A percentile compares a stretch with the other conserved stretches of the same genome.
These are phyloP conservation scores for Buxus sempervirens DNA, from an alignment of 164 flowering plant species.

Conservation along the genomic window DNA sequence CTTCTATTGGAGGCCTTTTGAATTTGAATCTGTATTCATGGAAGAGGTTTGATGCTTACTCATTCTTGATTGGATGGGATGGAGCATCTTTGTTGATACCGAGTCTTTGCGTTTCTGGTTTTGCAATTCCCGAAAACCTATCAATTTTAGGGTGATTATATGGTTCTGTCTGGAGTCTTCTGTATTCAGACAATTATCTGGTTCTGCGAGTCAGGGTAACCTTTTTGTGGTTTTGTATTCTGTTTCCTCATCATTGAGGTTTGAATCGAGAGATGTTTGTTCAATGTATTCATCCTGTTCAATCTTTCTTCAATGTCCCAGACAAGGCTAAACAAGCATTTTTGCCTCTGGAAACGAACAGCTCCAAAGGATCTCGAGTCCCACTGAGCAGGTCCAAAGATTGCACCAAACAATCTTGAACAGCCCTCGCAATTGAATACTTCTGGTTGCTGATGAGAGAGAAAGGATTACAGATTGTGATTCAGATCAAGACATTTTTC, in stretches of 20 bases:
- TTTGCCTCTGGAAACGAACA: slow-evolving; percentile 62
- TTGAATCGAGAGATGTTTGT: slow-evolving; percentile 1
- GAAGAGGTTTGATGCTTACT: background rate
- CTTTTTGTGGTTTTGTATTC: background rate
- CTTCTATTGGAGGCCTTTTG: background rate
- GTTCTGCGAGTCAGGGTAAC: background rate
- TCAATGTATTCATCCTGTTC: slow-evolving; percentile 65
- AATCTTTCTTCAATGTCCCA: slow-evolving; percentile 63
- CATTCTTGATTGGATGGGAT: background rate
- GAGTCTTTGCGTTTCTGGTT: background rate
- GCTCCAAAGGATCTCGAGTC: slow-evolving; percentile 68
- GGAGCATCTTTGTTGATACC: background rate
- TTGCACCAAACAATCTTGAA: slow-evolving; percentile 16
- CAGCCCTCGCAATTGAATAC: slow-evolving; percentile 14
- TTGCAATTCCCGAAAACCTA: background rate
- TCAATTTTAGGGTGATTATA: no score
- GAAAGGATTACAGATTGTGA: slow-evolving; percentile 40
- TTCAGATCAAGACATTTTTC: slow-evolving; percentile 50
- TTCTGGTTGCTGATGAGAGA: slow-evolving; percentile 37
- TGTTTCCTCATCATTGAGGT: background rate
- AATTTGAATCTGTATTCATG: background rate
- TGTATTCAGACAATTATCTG: no score
- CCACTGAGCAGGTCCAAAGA: slow-evolving; percentile 30
- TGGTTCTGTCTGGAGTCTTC: no score
- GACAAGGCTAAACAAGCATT: slow-evolving; percentile 55